Evolutionary conservation across 148 eudicot species (phyloP).

Genomic region (Beta vulgaris): DNA sequence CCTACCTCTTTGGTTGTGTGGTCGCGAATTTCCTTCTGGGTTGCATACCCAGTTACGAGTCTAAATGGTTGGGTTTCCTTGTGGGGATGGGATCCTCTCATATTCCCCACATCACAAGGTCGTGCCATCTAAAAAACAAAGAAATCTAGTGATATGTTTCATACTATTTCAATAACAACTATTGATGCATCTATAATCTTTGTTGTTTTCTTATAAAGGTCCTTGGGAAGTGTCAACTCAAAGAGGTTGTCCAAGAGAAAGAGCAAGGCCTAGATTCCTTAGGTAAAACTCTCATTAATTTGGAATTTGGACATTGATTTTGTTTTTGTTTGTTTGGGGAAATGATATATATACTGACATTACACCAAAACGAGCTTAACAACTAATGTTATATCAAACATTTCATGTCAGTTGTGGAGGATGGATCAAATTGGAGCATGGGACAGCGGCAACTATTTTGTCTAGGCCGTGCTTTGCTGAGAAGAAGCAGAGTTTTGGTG

Average conservation of each 20-base stretch:
- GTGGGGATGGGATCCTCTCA: too few species aligned
- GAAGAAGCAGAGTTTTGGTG: slow-evolving; percentile 82
- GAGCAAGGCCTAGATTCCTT: slow-evolving; percentile 59
- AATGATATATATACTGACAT: background rate
- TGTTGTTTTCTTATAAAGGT: slow-evolving; percentile 37
- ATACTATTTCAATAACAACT: too few species aligned
- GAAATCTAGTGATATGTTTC: background rate
- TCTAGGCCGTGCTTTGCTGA: slow-evolving; percentile 77
- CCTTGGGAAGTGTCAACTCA: slow-evolving; percentile 78
- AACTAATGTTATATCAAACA: background rate
- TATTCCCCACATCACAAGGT: too few species aligned
- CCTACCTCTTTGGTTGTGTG: too few species aligned
- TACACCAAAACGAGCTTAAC: background rate
- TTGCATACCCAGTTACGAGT: too few species aligned
- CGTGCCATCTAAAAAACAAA: too few species aligned
- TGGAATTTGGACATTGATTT: background rate
- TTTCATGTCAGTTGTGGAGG: slow-evolving; percentile 58
- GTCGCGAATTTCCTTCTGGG: too few species aligned
- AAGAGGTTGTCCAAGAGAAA: slow-evolving; percentile 72
- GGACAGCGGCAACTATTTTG: slow-evolving; percentile 90
- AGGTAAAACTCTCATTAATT: slow-evolving; percentile 36
- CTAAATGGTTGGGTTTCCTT: too few species aligned
- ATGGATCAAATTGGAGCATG: slow-evolving; percentile 97
- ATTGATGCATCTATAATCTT: background rate
- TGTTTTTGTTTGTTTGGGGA: background rate